Conservation (phyloP, 129 eudicot genomes). For the Flaveria robusta region DNA sequence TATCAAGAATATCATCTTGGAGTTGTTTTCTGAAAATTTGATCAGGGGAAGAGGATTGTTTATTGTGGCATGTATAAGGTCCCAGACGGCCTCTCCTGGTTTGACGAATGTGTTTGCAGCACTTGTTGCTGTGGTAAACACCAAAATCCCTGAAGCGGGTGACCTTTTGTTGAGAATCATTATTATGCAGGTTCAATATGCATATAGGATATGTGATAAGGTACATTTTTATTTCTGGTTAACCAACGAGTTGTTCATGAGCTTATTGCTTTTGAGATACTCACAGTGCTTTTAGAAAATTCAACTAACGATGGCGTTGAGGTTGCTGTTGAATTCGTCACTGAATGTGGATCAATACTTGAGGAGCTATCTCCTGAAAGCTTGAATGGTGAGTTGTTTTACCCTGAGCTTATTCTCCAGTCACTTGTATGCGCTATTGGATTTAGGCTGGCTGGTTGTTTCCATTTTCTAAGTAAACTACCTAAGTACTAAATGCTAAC, state of each 20-base stretch:
- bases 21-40: slow-evolving; percentile 74
- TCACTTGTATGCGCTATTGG: not conserved
- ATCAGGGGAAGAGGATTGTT: slow-evolving; percentile 91
- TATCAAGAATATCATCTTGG: slow-evolving; percentile 75
- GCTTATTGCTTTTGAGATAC: slow-evolving; percentile 89
- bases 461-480: not conserved
- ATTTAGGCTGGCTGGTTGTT: slow-evolving; percentile 7
- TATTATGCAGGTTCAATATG: slow-evolving; percentile 75
- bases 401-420: too few relatives aligned
- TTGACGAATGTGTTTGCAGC: slow-evolving; percentile 97
- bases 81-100: slow-evolving; percentile 95
- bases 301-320: slow-evolving; percentile 99
- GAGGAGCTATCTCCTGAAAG: slow-evolving; percentile 86
- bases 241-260: slow-evolving; percentile 93
- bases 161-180: slow-evolving; percentile 82
- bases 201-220: slow-evolving; percentile 86
- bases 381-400: slow-evolving; percentile 67
- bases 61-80: slow-evolving; percentile 89
- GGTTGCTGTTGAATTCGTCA: slow-evolving; percentile 94
- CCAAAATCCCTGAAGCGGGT: slow-evolving; percentile 88
- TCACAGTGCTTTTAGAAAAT: slow-evolving; percentile 67
- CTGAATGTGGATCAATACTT: slow-evolving; percentile 89
- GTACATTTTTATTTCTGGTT: slow-evolving; percentile 51
- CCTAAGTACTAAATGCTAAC: not conserved
- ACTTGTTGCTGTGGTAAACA: slow-evolving; percentile 83